phyloP scores from a whole-genome alignment of 2,329 filamentous ascomycete genomes.

The Scedosporium aurantiacum region DNA sequence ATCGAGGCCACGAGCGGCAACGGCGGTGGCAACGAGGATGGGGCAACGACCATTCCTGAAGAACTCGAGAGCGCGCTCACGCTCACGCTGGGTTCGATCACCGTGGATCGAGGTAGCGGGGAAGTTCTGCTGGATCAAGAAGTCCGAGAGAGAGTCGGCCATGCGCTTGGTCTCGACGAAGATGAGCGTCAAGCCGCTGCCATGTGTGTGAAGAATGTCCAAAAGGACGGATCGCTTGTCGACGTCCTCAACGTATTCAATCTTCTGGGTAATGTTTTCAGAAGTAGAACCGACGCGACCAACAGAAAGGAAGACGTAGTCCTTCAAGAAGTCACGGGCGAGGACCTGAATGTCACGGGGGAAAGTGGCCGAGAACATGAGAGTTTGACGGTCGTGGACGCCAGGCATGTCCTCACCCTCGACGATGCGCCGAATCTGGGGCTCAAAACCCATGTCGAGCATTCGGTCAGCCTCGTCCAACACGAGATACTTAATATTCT shows the following conservation, averaged over 20 bases:
- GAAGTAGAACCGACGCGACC: conserved; percentile 97
- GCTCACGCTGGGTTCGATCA: conserved; percentile 96
- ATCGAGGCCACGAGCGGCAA: conserved; percentile 82
- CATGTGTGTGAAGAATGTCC: conserved; percentile 93
- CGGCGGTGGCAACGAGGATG: conserved; percentile 91
- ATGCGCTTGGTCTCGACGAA: conserved; percentile 99
- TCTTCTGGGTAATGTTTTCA: conserved; percentile 99
- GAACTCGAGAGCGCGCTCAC: conserved; percentile 94
- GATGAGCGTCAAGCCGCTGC: conserved; percentile 80
- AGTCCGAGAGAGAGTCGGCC: conserved; percentile 95
- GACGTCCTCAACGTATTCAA: conserved; percentile 91
- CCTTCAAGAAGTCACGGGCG: conserved; percentile 95
- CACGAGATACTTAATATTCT: conserved; percentile 98
- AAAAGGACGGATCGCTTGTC: conserved; percentile 98
- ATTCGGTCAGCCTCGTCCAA: conserved; percentile 99
- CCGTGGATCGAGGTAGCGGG: conserved; percentile 97
- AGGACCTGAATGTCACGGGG: conserved; percentile 99
- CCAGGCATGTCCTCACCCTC: conserved; percentile 96
- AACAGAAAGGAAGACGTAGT: conserved; percentile 98
- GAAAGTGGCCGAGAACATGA: conserved; percentile 99
- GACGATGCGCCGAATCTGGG: conserved; percentile 96
- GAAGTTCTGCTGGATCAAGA: conserved; percentile 97
- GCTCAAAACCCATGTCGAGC: conserved; percentile 99
- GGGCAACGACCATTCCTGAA: conserved; percentile 94
- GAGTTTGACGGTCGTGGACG: conserved; percentile 77